Conservation (phyloP, 345 rosid genomes). For the Citrus hindsii region DNA sequence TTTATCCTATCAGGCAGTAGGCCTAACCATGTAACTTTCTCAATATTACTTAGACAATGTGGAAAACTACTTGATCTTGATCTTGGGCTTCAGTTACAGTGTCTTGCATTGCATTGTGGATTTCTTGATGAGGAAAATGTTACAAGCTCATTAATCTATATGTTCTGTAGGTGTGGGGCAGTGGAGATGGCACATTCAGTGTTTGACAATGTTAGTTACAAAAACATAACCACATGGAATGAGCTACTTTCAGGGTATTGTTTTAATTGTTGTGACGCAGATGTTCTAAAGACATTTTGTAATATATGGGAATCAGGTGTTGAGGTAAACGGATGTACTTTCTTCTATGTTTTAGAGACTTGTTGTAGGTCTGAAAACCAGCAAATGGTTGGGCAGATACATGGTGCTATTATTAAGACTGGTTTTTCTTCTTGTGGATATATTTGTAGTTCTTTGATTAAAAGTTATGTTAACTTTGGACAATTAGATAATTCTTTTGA, state of each 20-base stretch:
- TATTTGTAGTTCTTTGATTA: slow-evolving; percentile 29
- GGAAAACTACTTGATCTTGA: slow-evolving; percentile 20
- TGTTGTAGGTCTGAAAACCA: slow-evolving; percentile 23
- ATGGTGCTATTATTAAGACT: slow-evolving; percentile 25
- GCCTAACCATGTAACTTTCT: slow-evolving; percentile 33
- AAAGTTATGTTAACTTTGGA: slow-evolving; percentile 22
- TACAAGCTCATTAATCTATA: slow-evolving; percentile 25
- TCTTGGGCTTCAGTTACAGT: slow-evolving; percentile 36
- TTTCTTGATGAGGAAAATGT: slow-evolving; percentile 16
- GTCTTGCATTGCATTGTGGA: slow-evolving; percentile 31
- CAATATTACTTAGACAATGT: slow-evolving; percentile 30
- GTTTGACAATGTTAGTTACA: slow-evolving; percentile 12
- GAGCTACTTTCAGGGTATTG: slow-evolving; percentile 35
- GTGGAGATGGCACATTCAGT: slow-evolving; percentile 25
- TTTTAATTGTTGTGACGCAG: slow-evolving; percentile 4
- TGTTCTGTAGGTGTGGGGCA: slow-evolving; percentile 31
- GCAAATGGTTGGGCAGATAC: slow-evolving; percentile 26
- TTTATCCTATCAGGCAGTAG: slow-evolving; percentile 23
- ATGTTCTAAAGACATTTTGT: slow-evolving; percentile 26
- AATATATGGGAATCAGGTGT: slow-evolving; percentile 14
- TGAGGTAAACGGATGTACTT: slow-evolving; percentile 23
- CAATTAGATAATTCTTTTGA: slow-evolving; percentile 26
- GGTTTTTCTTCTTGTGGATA: slow-evolving; percentile 24
- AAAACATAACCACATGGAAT: slow-evolving; percentile 25
- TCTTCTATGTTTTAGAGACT: slow-evolving; percentile 30